These are phyloP conservation scores for Rickenella mellea DNA, from an alignment of 768 basidiomycete species.

Conservation along the genomic window DNA sequence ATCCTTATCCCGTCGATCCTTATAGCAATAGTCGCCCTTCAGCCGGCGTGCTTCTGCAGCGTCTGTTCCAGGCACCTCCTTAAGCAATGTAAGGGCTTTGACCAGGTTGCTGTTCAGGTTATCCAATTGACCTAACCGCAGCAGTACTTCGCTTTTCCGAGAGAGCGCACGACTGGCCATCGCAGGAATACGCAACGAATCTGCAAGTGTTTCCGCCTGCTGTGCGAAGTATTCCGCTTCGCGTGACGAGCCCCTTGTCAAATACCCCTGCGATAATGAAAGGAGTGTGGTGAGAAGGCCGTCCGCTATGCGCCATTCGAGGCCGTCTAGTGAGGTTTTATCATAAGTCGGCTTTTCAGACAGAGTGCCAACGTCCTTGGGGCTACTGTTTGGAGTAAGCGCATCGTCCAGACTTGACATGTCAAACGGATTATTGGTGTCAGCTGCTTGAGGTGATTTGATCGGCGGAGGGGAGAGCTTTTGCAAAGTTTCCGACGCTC, in stretches of 20 bases:
- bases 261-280: conserved; percentile 53
- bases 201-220: conserved; percentile 67
- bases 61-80: conserved; percentile 43
- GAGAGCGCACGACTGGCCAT: conserved; percentile 58
- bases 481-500: conserved; percentile 59
- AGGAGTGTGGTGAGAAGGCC: conserved; percentile 61
- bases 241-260: conserved; percentile 67
- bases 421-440: conserved; percentile 52
- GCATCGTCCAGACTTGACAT: conserved; percentile 34
- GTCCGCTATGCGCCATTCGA: conserved; percentile 73
- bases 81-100: conserved; percentile 36
- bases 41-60: conserved; percentile 49
- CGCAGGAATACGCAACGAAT: conserved; percentile 55
- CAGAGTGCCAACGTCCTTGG: conserved; percentile 6
- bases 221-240: conserved; percentile 81
- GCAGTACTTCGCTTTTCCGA: conserved; percentile 58
- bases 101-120: conserved; percentile 48
- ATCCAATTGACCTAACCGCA: conserved; percentile 50
- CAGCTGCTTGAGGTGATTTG: conserved; percentile 15
- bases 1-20: conserved; percentile 28
- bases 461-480: conserved; percentile 39
- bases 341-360: conserved; percentile 19
- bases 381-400: conserved; percentile 17
- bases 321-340: conserved; percentile 34
- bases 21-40: conserved; percentile 40